Evolutionary conservation across 2,329 filamentous ascomycete genomes (phyloP).

Genomic region (Pseudogymnoascus pannorum): DNA sequence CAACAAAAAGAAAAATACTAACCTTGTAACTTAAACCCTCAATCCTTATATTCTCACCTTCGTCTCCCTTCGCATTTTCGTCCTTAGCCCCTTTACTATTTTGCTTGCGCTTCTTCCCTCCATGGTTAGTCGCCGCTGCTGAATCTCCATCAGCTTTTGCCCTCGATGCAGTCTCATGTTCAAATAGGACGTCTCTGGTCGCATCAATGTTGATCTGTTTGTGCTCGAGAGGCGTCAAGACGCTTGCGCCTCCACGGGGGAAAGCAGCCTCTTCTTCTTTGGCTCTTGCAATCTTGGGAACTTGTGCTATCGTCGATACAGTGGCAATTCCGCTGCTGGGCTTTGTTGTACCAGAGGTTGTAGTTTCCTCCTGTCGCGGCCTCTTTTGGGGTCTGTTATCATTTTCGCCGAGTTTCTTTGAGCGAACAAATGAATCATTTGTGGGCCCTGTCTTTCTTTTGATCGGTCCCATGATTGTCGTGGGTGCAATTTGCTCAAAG

Average conservation of each 20-base stretch:
- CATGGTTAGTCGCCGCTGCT: constrained; percentile 21
- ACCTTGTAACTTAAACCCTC: constrained; percentile 89
- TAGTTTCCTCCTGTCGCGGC: constrained; percentile 21
- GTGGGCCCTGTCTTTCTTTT: constrained; percentile 28
- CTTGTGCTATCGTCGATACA: constrained; percentile 14
- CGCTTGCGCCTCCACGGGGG: constrained; percentile 82
- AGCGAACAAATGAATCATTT: constrained; percentile 28
- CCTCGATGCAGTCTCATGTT: constrained; percentile 58
- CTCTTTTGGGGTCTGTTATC: constrained; percentile 26
- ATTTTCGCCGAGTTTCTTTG: constrained; percentile 21
- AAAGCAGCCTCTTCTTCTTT: constrained; percentile 84
- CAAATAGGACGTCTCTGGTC: constrained; percentile 83
- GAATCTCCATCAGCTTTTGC: constrained; percentile 33
- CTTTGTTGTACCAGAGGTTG: neutral
- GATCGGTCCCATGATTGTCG: constrained; percentile 26
- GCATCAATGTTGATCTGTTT: constrained; percentile 95
- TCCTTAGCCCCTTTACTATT: constrained; percentile 46
- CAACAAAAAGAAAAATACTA: constrained; percentile 24
- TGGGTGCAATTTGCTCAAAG: neutral
- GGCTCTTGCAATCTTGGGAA: constrained; percentile 27
- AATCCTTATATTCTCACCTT: constrained; percentile 56
- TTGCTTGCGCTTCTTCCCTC: constrained; percentile 43
- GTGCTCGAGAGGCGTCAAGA: constrained; percentile 87
- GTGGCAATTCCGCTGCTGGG: constrained; percentile 13
- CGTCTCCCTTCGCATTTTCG: constrained; percentile 41